Evolutionary conservation across 2,329 filamentous ascomycete species (phyloP), one percentile per base, ranked within the genome.

Genomic region (Pseudopyrenochaeta lycopersici): DNA sequence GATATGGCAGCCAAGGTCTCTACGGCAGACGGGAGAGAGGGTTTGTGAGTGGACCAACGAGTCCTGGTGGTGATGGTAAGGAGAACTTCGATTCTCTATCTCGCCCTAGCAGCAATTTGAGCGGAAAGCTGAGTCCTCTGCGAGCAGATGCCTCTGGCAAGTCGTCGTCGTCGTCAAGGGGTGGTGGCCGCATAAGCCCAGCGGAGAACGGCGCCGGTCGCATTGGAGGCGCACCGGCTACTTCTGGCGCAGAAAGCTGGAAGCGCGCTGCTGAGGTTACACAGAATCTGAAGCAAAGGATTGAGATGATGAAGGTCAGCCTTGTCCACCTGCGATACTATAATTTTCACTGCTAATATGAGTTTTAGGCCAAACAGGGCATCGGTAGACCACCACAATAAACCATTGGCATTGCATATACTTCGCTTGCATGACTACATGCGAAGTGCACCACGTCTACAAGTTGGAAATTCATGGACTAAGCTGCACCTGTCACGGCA

Each of bases 241-340:
- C 71, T 56, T 54, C 73, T 61, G 64, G 76, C 64, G 77, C 74
- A 47, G 95, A 99, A 79, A 98, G 93, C 74, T 99, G 95, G 95
- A 96, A 93, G 80, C 84, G 95, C 64, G 95, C 95, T 15, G 95
- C 95, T 2, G 95, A 99, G 80, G 95, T 99, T 52, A 99, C 95
- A 49, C 97, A 93, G 77, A 95, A 97, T 75, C 77, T 99, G 70
- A 99, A 98, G 81, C 92, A 94, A 46, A 87, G 95, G 74, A 99
- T 99, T 76, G 95, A 98, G 81, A 90, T 95, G 82, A 99, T 99
- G 95, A 99, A 98, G 84, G 86, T 84, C 68, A 80, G 36, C 33
- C 10, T 72, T 51, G 20, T 5, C 12, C n/a, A n/a, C n/a, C n/a
- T n/a, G 7, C 5, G 2, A 9, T 14, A n/a, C 17, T 15, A 18